A percentile compares a stretch with the other conserved stretches of the same genome.
Evolutionary conservation across 257 asterid species (phyloP).

Genomic region (Lycium barbarum): DNA sequence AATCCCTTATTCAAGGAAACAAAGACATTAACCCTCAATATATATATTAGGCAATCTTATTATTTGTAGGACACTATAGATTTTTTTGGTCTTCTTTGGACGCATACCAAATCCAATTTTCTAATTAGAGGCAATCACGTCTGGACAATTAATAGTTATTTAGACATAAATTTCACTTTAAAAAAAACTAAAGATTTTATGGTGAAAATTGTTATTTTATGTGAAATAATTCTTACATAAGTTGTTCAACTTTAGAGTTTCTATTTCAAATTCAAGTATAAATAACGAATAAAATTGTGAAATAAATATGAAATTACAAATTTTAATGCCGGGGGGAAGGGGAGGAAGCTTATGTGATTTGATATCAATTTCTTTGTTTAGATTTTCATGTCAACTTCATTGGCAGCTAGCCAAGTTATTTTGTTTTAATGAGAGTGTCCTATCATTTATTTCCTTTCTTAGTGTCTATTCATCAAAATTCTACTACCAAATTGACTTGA

Average conservation of each 20-base stretch:
- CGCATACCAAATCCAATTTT: neutral
- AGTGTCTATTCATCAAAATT: neutral
- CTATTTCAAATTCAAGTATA: neutral
- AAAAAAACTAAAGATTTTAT: neutral
- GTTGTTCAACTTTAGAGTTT: neutral
- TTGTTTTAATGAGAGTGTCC: neutral
- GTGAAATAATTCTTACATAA: neutral
- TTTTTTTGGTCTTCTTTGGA: neutral
- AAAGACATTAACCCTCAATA: neutral
- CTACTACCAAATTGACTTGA: neutral
- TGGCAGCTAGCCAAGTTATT: slow-evolving; percentile 18
- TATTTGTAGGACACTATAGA: neutral
- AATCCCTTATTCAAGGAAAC: neutral
- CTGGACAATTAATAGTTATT: too few species aligned
- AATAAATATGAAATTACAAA: neutral
- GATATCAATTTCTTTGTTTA: neutral
- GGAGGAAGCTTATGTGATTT: neutral
- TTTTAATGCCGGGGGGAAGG: neutral
- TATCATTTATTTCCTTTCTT: neutral
- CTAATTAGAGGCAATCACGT: too few species aligned
- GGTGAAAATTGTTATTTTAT: neutral
- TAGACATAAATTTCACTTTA: too few species aligned
- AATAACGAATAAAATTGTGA: neutral
- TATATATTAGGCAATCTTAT: neutral
- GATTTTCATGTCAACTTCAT: slow-evolving; percentile 18